phyloP scores from a whole-genome alignment of 768 basidiomycete genomes.

The Kwoniella heveanensis region DNA sequence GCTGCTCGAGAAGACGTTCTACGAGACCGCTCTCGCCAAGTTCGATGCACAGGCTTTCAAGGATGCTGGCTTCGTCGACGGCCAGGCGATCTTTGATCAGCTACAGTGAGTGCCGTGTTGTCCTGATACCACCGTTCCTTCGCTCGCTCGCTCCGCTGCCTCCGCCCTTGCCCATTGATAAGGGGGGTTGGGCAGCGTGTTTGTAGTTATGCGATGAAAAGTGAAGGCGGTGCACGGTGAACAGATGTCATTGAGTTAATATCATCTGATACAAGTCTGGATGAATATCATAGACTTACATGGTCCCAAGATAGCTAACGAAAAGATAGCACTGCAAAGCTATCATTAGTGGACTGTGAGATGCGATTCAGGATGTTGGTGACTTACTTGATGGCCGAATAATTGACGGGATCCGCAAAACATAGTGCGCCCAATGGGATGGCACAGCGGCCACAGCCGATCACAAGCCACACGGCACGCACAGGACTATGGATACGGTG shows the following conservation, averaged over 20 bases:
- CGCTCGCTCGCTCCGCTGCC: too few relatives aligned
- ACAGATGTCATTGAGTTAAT: neutral
- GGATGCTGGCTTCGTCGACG: conserved; percentile 24
- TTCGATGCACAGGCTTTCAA: conserved; percentile 32
- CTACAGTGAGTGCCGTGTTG: conserved; percentile 15
- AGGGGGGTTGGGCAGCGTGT: too few relatives aligned
- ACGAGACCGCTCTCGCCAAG: conserved; percentile 24
- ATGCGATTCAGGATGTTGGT: neutral
- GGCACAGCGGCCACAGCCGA: conserved; percentile 53
- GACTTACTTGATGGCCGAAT: conserved; percentile 59
- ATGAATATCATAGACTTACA: conserved; percentile 46
- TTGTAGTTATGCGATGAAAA: too few relatives aligned
- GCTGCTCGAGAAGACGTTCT: conserved; percentile 37
- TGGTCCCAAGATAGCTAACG: conserved; percentile 57
- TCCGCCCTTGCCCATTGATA: too few relatives aligned
- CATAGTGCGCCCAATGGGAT: conserved; percentile 62
- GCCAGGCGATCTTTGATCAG: conserved; percentile 20
- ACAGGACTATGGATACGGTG: too few relatives aligned
- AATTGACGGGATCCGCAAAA: conserved; percentile 61
- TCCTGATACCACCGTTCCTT: too few relatives aligned
- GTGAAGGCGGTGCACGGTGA: too few relatives aligned
- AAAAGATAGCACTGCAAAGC: conserved; percentile 61
- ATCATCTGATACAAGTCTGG: neutral
- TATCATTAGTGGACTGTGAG: neutral
- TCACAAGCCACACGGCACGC: conserved; percentile 65